Evolutionary conservation across 2,329 filamentous ascomycete species (phyloP).

Genomic region (Camptophora hylomeconis): DNA sequence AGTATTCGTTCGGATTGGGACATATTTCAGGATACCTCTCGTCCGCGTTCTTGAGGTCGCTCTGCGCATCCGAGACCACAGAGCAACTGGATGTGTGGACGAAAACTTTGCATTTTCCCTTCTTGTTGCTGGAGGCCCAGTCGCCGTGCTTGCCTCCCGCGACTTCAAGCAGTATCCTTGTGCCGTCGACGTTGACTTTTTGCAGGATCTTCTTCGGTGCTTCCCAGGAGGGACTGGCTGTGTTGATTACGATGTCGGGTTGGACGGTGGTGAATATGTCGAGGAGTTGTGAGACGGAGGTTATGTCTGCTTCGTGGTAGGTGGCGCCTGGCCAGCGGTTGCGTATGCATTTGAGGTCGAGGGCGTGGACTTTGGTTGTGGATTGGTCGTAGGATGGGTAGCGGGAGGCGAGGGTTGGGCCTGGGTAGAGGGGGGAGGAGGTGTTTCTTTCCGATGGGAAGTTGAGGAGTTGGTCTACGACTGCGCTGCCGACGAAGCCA

Average conservation of each 20-base stretch:
- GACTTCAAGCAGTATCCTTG: constrained; percentile 53
- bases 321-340: constrained; percentile 51
- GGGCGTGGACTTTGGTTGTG: constrained; percentile 45
- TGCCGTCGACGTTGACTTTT: constrained; percentile 81
- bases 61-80: constrained; percentile 68
- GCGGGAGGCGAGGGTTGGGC: constrained; percentile 24
- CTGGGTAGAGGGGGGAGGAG: constrained; percentile 24
- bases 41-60: constrained; percentile 70
- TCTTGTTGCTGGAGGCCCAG: constrained; percentile 36
- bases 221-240: constrained; percentile 56
- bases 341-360: constrained; percentile 58
- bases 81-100: constrained; percentile 88
- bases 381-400: constrained; percentile 31
- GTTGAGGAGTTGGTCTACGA: constrained; percentile 59
- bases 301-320: constrained; percentile 71
- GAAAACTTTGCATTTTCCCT: constrained; percentile 49
- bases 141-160: constrained; percentile 53
- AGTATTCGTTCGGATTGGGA: constrained; percentile 60
- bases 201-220: constrained; percentile 49
- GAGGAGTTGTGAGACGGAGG: constrained; percentile 47
- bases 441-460: constrained; percentile 34
- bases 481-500: constrained; percentile 72
- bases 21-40: constrained; percentile 68
- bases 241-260: constrained; percentile 82
- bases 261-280: constrained; percentile 51